These are phyloP conservation scores for Fusarium mangiferae DNA, from an alignment of 2,329 filamentous ascomycete species.

Conservation along the genomic window DNA sequence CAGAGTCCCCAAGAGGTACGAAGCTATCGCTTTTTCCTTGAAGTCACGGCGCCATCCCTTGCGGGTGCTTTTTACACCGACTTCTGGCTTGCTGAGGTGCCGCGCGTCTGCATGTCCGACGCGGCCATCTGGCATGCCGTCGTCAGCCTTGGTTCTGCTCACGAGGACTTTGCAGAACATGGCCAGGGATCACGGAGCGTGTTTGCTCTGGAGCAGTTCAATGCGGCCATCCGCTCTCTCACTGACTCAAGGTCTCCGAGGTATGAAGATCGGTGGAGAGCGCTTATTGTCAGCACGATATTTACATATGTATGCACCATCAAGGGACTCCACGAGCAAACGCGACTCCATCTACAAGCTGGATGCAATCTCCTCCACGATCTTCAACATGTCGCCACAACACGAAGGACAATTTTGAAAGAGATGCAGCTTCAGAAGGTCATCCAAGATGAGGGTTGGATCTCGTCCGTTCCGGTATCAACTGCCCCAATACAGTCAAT, in stretches of 20 bases:
- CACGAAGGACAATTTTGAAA: accelerated
- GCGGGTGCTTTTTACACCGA: constrained; percentile 10
- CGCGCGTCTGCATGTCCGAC: constrained; percentile 4
- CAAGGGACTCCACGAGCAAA: constrained; percentile 9
- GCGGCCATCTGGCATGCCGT: constrained; percentile 23
- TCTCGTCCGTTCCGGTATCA: not conserved
- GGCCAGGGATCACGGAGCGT: not conserved
- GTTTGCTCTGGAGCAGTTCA: constrained; percentile 10
- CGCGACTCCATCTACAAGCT: constrained; percentile 3
- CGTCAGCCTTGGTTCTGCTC: constrained; percentile 10
- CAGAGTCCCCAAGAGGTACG: not conserved
- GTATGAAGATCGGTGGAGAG: constrained; percentile 13
- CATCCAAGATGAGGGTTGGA: not conserved
- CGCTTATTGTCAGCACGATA: constrained; percentile 11
- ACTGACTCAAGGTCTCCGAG: not conserved
- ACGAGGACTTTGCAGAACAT: not conserved
- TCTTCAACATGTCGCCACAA: not conserved
- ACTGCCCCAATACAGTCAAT: not conserved
- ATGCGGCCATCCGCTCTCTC: not conserved
- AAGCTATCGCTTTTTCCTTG: constrained; percentile 7
- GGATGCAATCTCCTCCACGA: constrained; percentile 8
- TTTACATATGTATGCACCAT: constrained; percentile 11
- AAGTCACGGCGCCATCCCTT: constrained; percentile 3
- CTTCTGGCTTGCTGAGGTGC: constrained; percentile 11
- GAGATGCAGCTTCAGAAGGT: not conserved